Percentiles rank a stretch among this genome's conserved stretches.
Evolutionary conservation across 2,329 filamentous ascomycete species (phyloP).

Genomic region (Fusarium albosuccineum): DNA sequence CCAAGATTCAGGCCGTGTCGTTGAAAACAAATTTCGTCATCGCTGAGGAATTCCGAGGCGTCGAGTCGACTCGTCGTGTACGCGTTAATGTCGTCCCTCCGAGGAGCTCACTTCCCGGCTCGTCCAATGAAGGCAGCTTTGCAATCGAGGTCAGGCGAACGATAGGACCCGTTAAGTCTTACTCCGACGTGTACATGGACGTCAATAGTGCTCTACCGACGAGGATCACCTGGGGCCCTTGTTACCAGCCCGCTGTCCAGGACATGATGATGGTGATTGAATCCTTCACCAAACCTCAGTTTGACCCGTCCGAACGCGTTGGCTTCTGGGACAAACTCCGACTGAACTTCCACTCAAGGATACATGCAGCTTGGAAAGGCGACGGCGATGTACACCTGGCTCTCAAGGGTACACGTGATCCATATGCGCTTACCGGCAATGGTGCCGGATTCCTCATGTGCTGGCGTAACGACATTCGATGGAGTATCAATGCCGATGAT

Average conservation of each 20-base stretch:
- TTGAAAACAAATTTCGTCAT: conserved; percentile 94
- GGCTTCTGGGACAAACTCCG: conserved; percentile 99
- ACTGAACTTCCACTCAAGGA: conserved; percentile 91
- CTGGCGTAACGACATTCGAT: conserved; percentile 93
- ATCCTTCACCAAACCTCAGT: conserved; percentile 94
- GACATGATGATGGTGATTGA: conserved; percentile 99
- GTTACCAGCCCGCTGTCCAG: conserved; percentile 97
- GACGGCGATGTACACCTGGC: conserved; percentile 96
- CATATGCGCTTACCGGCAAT: conserved; percentile 91
- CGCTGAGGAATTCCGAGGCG: conserved; percentile 89
- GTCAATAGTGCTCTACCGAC: conserved; percentile 95
- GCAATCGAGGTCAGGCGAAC: conserved; percentile 89
- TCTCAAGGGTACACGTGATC: conserved; percentile 91
- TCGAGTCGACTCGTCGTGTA: conserved; percentile 83
- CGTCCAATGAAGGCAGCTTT: conserved; percentile 74
- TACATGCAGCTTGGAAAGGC: conserved; percentile 91
- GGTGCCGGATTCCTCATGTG: conserved; percentile 98
- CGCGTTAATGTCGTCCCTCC: conserved; percentile 87
- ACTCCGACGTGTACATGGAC: conserved; percentile 90
- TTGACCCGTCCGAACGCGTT: conserved; percentile 92
- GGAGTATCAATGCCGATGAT: conserved; percentile 85
- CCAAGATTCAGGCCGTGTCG: conserved; percentile 83
- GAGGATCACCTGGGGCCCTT: conserved; percentile 95
- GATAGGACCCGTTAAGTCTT: conserved; percentile 95
- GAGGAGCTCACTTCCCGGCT: conserved; percentile 65